A percentile compares a stretch with the other conserved stretches of the same genome.
These are phyloP conservation scores for Colletotrichum sp. DNA, from an alignment of 2,329 filamentous ascomycete species.

Conservation along the genomic window DNA sequence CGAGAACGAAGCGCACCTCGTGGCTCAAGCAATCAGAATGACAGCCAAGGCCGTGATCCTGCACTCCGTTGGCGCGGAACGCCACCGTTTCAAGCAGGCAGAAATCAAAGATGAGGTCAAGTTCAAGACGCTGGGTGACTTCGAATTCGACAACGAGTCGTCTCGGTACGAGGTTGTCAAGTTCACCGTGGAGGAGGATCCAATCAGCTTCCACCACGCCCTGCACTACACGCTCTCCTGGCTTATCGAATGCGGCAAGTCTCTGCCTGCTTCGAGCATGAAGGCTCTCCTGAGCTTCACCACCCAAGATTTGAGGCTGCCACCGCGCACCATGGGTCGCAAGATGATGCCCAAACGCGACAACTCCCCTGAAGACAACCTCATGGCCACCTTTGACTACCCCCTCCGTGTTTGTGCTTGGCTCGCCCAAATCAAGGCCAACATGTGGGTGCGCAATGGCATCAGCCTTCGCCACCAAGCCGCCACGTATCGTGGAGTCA, in stretches of 20 bases:
- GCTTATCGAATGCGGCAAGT: conserved; percentile 88
- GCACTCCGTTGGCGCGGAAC: conserved; percentile 88
- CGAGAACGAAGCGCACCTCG: conserved; percentile 66
- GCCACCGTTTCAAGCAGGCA: conserved; percentile 80
- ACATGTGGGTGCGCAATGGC: conserved; percentile 98
- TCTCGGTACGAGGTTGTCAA: conserved; percentile 74
- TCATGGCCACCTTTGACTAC: conserved; percentile 90
- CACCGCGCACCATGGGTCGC: conserved; percentile 66
- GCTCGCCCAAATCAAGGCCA: conserved; percentile 97
- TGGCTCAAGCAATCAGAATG: conserved; percentile 75
- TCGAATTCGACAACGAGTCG: conserved; percentile 74
- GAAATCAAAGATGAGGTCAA: conserved; percentile 87
- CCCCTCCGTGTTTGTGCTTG: conserved; percentile 93
- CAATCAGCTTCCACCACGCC: conserved; percentile 97
- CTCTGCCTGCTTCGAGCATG: conserved; percentile 72
- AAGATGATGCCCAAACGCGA: conserved; percentile 62
- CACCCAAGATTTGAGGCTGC: conserved; percentile 70
- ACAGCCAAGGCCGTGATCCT: conserved; percentile 85
- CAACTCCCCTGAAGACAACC: conserved; percentile 74
- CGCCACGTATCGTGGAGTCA: conserved; percentile 88
- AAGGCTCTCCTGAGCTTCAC: conserved; percentile 74
- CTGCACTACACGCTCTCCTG: conserved; percentile 96
- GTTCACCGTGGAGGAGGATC: conserved; percentile 86
- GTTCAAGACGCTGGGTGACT: conserved; percentile 79
- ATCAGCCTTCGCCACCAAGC: conserved; percentile 96